Base-by-base conservation (phyloP, 805 yeast genomes). In the Ogataea nitratoaversa region DNA sequence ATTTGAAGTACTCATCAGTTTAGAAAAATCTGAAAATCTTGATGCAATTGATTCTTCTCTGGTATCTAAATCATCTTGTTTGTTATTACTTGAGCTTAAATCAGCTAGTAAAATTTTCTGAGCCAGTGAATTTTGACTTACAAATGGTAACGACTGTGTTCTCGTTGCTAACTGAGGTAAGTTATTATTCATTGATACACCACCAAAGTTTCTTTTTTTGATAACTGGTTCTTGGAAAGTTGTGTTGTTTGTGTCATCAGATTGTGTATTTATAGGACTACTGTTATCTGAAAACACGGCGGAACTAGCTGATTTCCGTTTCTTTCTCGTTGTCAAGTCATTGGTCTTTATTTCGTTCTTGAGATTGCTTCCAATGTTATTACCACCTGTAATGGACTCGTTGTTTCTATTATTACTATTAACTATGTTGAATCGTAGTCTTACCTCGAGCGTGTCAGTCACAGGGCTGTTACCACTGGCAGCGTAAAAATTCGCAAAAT, bases 361-460 rank as follows among this genome's bases (percentile, higher is more conserved):
- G 9, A 22, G 11, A 11, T 22, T 22, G 11, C 25, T 22, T 8
- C 11, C 11, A 36, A 5, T 22, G 25, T 22, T 22, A 22, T 11
- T 22, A 22, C 11, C 11, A 36, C 7, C 16, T 13, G 40, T 18
- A 19, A 12, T 30, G 6, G 27, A 14, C 11, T 25, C n/a, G 8
- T 32, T n/a, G 23, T 13, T 19, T 12, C n/a, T 5, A 19, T 9
- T 24, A 28, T 29, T 24, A 30, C 28, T 40, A 36, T 34, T 36
- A 7, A 56, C 49, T 3, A 53, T 48, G 36, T 46, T 71, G 69
- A 79, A 66, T 47, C 74, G 72, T 38, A 79, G 59, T 45, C 78
- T 66, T 29, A 79, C 70, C 57, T 79, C 85, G 37, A 79, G 58
- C 2, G 84, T 79, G 43, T 76, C 72, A 18, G 47, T 30, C 1